Evolutionary conservation across 306 rosid species (phyloP), one percentile per base, ranked within the genome.

Genomic region (Glycine latifolia): DNA sequence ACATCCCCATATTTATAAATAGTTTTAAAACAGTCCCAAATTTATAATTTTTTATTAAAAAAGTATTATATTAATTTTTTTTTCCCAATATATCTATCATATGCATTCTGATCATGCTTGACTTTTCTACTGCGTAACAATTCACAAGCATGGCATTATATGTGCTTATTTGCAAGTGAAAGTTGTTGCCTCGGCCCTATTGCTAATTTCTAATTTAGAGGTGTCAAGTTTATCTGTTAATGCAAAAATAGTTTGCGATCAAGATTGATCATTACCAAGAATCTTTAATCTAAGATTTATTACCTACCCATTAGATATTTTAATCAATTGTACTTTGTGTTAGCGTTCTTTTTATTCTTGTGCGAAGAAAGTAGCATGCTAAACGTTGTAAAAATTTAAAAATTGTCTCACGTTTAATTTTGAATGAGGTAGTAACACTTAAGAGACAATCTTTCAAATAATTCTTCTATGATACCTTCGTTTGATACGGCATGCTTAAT

Each of bases 211-310:
- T 46, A 16, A 44, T 5, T 17, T 58, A 77, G 49, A 50, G 8
- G 60, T 60, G 48, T 37, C 8, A 10, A 20, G 79, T 60, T 31
- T 41, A 67, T 71, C 5, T 52, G 50, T 43, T 41, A 26, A 66
- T 55, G 70, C 20, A 72, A 6, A 52, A 52, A 60, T 49, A 73
- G 60, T 47, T 58, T 48, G 20, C 50, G 20, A 8, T 39, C 68
- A 41, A 53, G 74, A 73, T 61, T 48, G 73, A 37, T 4, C 43
- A 71, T 35, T 75, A 75, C 56, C 48, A 68, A 66, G 61, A 56
- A 15, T 48, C 67, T 60, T 15, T 46, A 74, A 74, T 43, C 17
- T 58, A 56, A 1, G 35, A 47, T 46, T 41, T 12, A 20, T 59
- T 10, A 17, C 43, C 48, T 52, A 12, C 73, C 10, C 12, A 33